phyloP scores from a whole-genome alignment of 78 protist genomes.

The Polysphondylium violaceum region DNA sequence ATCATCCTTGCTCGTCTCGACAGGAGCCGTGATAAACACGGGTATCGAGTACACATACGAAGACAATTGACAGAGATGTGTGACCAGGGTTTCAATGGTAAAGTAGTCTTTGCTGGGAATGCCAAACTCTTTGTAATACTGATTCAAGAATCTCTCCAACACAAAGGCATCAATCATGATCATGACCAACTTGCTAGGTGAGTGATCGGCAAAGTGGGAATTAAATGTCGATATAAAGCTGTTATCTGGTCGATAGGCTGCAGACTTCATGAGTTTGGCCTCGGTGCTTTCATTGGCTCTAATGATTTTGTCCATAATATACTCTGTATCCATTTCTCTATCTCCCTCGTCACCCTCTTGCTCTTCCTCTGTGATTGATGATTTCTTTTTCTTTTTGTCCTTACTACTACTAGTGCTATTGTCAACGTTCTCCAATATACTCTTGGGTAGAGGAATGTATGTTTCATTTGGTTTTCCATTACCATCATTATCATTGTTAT shows the following conservation, averaged over 20 bases:
- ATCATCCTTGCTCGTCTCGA: too few relatives aligned
- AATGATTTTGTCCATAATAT: not conserved
- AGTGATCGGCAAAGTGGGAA: slow-evolving; percentile 54
- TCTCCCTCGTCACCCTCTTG: not conserved
- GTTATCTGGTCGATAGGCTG: slow-evolving; percentile 18
- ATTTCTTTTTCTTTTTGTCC: not conserved
- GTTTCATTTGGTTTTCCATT: not conserved
- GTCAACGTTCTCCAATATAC: not conserved
- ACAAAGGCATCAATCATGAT: slow-evolving; percentile 44
- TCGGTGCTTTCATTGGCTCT: not conserved
- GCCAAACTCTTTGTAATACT: slow-evolving; percentile 11
- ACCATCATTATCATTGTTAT: not conserved
- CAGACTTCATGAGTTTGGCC: not conserved
- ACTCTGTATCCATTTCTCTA: not conserved
- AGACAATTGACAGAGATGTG: slow-evolving; percentile 68
- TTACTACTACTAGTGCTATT: too few relatives aligned
- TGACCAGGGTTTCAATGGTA: not conserved
- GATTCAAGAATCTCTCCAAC: slow-evolving; percentile 25
- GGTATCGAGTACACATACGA: slow-evolving; percentile 42
- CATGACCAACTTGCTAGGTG: not conserved
- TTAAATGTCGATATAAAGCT: slow-evolving; percentile 39
- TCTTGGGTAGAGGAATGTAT: not conserved
- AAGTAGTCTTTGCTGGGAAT: not conserved
- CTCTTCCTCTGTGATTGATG: not conserved
- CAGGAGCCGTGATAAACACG: not conserved